Evolutionary conservation across 2,329 filamentous ascomycete species (phyloP).

Genomic region (Fusarium piperis): DNA sequence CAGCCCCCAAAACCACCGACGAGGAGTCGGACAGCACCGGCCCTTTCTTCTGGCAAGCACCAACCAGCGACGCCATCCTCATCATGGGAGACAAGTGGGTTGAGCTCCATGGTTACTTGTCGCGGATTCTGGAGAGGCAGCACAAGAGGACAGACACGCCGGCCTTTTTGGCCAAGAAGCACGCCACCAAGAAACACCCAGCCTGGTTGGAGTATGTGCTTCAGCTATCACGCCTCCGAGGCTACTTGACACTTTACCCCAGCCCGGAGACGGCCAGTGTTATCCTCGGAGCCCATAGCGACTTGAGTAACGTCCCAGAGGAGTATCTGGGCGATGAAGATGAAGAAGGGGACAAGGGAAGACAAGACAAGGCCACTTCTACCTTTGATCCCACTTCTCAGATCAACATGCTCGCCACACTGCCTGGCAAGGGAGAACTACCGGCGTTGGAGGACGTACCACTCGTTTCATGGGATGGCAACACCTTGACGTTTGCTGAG

Average conservation of each 20-base stretch:
- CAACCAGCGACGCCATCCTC: slow-evolving; percentile 82
- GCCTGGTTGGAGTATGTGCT: slow-evolving; percentile 83
- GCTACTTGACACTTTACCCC: slow-evolving; percentile 85
- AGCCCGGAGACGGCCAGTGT: slow-evolving; percentile 62
- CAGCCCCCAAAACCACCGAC: slow-evolving; percentile 48
- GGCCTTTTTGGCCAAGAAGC: slow-evolving; percentile 60
- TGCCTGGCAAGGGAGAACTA: slow-evolving; percentile 56
- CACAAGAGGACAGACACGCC: slow-evolving; percentile 49
- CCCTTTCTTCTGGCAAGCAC: slow-evolving; percentile 86
- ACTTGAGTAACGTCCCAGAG: slow-evolving; percentile 78
- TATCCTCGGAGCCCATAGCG: slow-evolving; percentile 79
- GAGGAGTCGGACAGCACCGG: slow-evolving; percentile 47
- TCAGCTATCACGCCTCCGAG: slow-evolving; percentile 78
- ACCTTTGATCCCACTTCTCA: slow-evolving; percentile 55
- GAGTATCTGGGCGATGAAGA: slow-evolving; percentile 59
- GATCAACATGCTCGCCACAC: slow-evolving; percentile 59
- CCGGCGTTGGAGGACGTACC: slow-evolving; percentile 61
- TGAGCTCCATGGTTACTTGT: slow-evolving; percentile 84
- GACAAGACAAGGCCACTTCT: slow-evolving; percentile 41
- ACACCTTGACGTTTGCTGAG: slow-evolving; percentile 50
- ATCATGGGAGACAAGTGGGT: slow-evolving; percentile 88
- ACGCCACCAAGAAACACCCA: slow-evolving; percentile 74
- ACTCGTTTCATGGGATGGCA: slow-evolving; percentile 72
- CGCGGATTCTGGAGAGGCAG: slow-evolving; percentile 65
- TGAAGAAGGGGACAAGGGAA: slow-evolving; percentile 39